phyloP scores from a whole-genome alignment of 768 basidiomycete genomes.

The Boletus insuetus region DNA sequence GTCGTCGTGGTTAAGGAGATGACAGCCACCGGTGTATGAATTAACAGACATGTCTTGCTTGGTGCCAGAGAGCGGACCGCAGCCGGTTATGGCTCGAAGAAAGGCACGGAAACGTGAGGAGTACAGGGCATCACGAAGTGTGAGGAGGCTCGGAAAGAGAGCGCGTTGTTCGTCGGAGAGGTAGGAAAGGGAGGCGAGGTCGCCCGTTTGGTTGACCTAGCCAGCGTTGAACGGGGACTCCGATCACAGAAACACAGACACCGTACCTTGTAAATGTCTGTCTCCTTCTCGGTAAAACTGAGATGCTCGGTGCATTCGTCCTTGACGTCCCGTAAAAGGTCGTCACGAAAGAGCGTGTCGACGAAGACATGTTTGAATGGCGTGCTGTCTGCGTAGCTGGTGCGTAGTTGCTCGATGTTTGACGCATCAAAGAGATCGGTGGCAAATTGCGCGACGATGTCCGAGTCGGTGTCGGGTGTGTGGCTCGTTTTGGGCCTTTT shows the following conservation, averaged over 20 bases:
- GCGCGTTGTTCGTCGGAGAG: conserved; percentile 75
- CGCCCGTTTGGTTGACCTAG: conserved; percentile 96
- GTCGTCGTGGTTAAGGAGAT: conserved; percentile 97
- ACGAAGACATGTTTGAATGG: conserved; percentile 86
- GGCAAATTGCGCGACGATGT: conserved; percentile 21
- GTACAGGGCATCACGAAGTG: conserved; percentile 90
- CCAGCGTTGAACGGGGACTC: background rate
- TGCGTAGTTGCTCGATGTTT: conserved; percentile 53
- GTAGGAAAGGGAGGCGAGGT: conserved; percentile 89
- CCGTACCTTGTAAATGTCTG: conserved; percentile 93
- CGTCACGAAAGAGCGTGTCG: conserved; percentile 79
- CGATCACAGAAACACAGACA: background rate
- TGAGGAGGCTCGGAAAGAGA: conserved; percentile 74
- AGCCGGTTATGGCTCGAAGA: conserved; percentile 84
- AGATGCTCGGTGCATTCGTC: conserved; percentile 80
- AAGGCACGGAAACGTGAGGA: conserved; percentile 78
- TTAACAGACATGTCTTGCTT: conserved; percentile 97
- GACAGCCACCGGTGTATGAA: conserved; percentile 86
- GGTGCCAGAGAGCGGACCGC: conserved; percentile 84
- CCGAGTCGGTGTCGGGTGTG: conserved; percentile 14
- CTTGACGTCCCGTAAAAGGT: conserved; percentile 74
- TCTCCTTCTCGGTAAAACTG: conserved; percentile 90
- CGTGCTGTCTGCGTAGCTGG: conserved; percentile 51
- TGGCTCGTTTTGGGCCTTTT: conserved; percentile 42
- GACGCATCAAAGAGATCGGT: conserved; percentile 54